Base-by-base conservation (phyloP, 2,329 filamentous ascomycete species). In the Penicillium nordicum region DNA sequence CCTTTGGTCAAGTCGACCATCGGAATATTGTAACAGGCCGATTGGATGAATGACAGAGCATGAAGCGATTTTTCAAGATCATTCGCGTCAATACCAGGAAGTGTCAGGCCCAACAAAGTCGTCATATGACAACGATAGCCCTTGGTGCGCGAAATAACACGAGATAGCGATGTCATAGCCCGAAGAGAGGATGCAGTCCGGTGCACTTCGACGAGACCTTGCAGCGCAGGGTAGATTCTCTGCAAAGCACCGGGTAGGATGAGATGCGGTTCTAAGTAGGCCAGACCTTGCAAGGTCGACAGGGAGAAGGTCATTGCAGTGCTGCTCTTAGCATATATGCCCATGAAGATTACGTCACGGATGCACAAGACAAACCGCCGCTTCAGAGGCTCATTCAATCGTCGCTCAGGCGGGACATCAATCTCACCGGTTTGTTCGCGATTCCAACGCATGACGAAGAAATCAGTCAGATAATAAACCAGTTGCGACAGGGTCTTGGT, bases 381-480 rank as follows among this genome's bases (percentile, higher is more conserved):
- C 78, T 92, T 96, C 63, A 99, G 74, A n/a, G 85, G 86, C 32
- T 86, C 83, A 59, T 86, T 94, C 63, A 99, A 86, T 64, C 81
- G 88, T 52, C 94, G 86, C 49, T 92, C 90, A 38, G 82, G 76
- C 0, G 93, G 92, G 1, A 93, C 84, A 43, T 96, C 89, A 76
- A 96, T 88, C 77, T 99, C 95, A 29, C 91, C 92, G 68, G 86
- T 96, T 70, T 89, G 88, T 75, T 99, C 94, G 50, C 93, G 86
- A 70, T 99, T 97, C 92, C 92, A 99, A 50, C 94, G 87, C 77
- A 96, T 94, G 42, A 99, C 90, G 72, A 99, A 99, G 67, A 96
- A 92, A 72, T 99, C 94, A 2, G 92, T 88, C 6, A 99, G 80
- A 73, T 96, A 96, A 71, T 92, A 92, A 5, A 94, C 90, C 52